Evolutionary conservation across 495 filamentous ascomycete species (phyloP).

Genomic region (Xylaria curta): DNA sequence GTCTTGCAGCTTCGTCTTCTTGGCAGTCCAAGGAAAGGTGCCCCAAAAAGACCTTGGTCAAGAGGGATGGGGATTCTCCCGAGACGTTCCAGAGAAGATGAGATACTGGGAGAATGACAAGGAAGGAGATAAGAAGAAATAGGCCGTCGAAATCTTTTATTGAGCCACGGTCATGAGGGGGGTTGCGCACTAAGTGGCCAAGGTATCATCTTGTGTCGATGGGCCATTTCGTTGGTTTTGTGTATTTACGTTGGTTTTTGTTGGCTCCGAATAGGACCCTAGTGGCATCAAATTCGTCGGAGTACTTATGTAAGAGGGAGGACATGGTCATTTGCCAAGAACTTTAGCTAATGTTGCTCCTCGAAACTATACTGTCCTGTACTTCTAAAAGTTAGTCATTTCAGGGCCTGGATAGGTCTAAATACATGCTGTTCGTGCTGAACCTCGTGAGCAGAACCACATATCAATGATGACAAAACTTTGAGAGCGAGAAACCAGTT

Average conservation of each 20-base stretch:
- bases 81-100: background rate
- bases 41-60: background rate
- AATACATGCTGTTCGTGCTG: too few relatives aligned
- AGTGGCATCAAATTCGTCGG: background rate
- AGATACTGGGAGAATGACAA: background rate
- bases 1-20: background rate
- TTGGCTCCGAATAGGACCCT: background rate
- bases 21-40: conserved; percentile 1
- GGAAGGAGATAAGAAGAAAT: background rate
- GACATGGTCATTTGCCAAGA: background rate
- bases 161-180: background rate
- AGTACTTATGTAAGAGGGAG: too few relatives aligned
- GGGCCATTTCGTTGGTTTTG: too few relatives aligned
- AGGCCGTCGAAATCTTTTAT: background rate
- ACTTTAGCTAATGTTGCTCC: background rate
- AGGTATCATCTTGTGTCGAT: background rate
- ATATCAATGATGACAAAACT: too few relatives aligned
- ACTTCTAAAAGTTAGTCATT: background rate
- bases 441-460: too few relatives aligned
- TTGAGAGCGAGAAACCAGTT: too few relatives aligned
- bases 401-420: too few relatives aligned
- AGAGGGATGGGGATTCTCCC: background rate
- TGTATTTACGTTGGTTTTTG: background rate
- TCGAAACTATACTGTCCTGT: background rate
- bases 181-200: background rate